A percentile compares a stretch with the other conserved stretches of the same genome.
These are phyloP conservation scores for Castanea sativa DNA, from an alignment of 306 rosid genomes.

Conservation along the genomic window DNA sequence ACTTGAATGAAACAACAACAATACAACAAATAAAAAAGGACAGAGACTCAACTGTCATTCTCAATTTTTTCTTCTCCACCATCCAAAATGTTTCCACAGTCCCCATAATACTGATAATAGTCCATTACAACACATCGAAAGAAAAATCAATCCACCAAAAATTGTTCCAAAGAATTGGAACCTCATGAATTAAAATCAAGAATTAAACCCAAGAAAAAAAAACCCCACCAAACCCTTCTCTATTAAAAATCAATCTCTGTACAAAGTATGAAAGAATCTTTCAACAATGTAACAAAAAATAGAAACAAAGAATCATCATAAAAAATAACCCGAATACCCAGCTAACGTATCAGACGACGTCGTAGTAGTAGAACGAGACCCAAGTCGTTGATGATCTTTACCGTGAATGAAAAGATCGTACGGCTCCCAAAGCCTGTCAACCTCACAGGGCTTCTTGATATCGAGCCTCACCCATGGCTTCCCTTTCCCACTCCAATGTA, in stretches of 20 bases:
- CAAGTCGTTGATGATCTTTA: too few relatives aligned
- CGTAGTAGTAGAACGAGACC: too few relatives aligned
- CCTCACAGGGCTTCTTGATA: conserved; percentile 57
- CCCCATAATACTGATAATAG: conserved; percentile 9
- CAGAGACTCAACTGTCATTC: conserved; percentile 20
- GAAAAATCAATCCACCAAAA: conserved; percentile 48
- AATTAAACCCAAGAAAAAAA: conserved; percentile 20
- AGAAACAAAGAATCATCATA: conserved; percentile 9
- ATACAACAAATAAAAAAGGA: conserved; percentile 8
- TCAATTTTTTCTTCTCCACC: conserved; percentile 11
- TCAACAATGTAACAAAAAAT: conserved; percentile 38
- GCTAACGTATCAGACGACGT: conserved; percentile 14
- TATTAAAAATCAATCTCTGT: conserved; percentile 39
- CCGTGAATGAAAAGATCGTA: conserved; percentile 56
- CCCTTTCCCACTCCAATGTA: conserved; percentile 98
- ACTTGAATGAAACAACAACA: conserved; percentile 15
- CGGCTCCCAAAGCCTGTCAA: conserved; percentile 88
- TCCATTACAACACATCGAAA: conserved; percentile 13
- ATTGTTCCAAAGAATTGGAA: conserved; percentile 37
- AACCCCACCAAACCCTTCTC: conserved; percentile 5
- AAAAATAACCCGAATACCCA: conserved; percentile 50
- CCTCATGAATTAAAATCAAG: conserved; percentile 35
- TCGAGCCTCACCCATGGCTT: conserved; percentile 97
- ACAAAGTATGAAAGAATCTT: conserved; percentile 55
- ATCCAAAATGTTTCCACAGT: conserved; percentile 30